Conservation (phyloP, 495 filamentous ascomycete genomes). For the Sordaria brevicollis region DNA sequence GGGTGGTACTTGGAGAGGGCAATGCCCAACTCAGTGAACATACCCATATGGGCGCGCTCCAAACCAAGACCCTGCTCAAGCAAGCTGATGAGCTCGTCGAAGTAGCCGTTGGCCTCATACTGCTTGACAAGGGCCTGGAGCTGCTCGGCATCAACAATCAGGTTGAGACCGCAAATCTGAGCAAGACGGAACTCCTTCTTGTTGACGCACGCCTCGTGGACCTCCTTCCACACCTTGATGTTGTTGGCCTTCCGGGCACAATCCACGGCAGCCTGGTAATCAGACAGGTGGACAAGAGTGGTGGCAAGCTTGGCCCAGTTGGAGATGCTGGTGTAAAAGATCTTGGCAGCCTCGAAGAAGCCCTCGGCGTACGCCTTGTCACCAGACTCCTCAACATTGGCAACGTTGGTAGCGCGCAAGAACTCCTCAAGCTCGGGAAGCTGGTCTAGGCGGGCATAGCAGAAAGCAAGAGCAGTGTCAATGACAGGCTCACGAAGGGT, state of each 20-base stretch:
- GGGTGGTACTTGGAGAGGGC: constrained; percentile 95
- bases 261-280: constrained; percentile 97
- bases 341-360: constrained; percentile 93
- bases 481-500: constrained; percentile 89
- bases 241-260: constrained; percentile 99
- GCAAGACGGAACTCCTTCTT: constrained; percentile 99
- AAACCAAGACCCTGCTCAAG: constrained; percentile 93
- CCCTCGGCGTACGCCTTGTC: constrained; percentile 97
- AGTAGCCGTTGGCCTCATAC: constrained; percentile 96
- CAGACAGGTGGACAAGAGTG: constrained; percentile 87
- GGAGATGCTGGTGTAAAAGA: constrained; percentile 95
- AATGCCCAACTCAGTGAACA: constrained; percentile 95
- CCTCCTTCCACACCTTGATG: constrained; percentile 99
- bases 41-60: constrained; percentile 71
- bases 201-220: constrained; percentile 89
- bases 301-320: constrained; percentile 99
- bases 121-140: constrained; percentile 86
- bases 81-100: constrained; percentile 90
- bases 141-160: constrained; percentile 98
- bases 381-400: constrained; percentile 88
- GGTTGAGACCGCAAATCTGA: constrained; percentile 97
- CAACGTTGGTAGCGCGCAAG: constrained; percentile 85
- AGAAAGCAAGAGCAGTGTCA: constrained; percentile 89
- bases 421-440: constrained; percentile 95
- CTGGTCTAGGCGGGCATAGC: constrained; percentile 83